These are phyloP conservation scores for Fusarium nisikadoi DNA, from an alignment of 2,329 filamentous ascomycete species.

Conservation along the genomic window DNA sequence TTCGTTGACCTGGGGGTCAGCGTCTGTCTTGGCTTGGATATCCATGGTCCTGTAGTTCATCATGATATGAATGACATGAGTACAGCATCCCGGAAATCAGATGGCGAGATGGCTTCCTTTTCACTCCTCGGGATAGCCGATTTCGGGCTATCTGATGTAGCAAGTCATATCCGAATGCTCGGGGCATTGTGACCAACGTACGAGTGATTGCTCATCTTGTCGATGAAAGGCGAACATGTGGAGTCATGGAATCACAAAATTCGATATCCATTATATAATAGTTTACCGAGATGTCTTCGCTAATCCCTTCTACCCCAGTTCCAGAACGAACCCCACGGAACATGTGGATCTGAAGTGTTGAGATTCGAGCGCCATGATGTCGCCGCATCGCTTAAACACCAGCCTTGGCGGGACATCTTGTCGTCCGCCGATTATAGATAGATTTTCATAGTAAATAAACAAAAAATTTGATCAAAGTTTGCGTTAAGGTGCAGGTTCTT, in stretches of 20 bases:
- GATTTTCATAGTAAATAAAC: fast-evolving
- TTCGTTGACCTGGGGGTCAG: neutral
- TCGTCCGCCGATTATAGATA: neutral
- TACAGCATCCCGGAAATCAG: fast-evolving
- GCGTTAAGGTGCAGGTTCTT: fast-evolving
- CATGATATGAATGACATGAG: neutral
- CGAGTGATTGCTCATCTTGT: conserved; percentile 5
- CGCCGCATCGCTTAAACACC: fast-evolving
- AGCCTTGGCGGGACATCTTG: neutral
- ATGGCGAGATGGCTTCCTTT: neutral
- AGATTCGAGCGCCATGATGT: neutral
- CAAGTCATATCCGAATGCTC: no score
- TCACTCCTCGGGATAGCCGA: neutral
- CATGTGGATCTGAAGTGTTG: neutral
- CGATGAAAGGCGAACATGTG: conserved; percentile 26
- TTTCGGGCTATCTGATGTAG: neutral
- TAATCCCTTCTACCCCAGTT: neutral
- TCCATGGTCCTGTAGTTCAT: conserved; percentile 16
- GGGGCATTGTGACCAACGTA: neutral
- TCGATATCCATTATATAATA: conserved; percentile 25
- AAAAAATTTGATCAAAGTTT: fast-evolving
- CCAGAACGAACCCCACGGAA: neutral
- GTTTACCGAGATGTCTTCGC: neutral
- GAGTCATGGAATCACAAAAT: neutral
- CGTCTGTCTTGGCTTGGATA: conserved; percentile 6